Evolutionary conservation across 2,329 filamentous ascomycete species (phyloP).

Genomic region (Exophiala sp.): DNA sequence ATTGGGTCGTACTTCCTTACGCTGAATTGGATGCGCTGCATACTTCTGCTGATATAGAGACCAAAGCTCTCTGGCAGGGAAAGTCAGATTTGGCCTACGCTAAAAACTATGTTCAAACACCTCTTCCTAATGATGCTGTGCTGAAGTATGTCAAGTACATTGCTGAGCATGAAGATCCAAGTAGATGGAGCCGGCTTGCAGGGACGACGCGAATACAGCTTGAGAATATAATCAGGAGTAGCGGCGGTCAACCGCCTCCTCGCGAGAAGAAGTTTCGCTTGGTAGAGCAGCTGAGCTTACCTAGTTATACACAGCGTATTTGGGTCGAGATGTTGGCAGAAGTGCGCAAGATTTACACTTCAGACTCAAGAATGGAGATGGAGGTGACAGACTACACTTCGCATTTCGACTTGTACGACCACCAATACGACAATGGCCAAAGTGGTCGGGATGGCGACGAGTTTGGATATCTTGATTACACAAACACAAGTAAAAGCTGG

Average conservation of each 20-base stretch:
- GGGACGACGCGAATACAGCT: slow-evolving; percentile 13
- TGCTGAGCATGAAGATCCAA: slow-evolving; percentile 16
- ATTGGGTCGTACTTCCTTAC: slow-evolving; percentile 19
- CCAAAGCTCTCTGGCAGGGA: slow-evolving; percentile 2
- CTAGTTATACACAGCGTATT: slow-evolving; percentile 19
- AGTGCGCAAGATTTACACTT: slow-evolving; percentile 58
- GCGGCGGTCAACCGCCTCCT: slow-evolving; percentile 10
- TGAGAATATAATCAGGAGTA: slow-evolving; percentile 12
- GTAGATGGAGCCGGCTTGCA: slow-evolving; percentile 7
- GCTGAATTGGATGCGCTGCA: slow-evolving; percentile 9
- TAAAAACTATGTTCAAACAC: neutral
- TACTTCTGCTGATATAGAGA: slow-evolving; percentile 12
- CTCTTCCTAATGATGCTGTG: slow-evolving; percentile 9
- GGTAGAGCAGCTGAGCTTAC: slow-evolving; percentile 59
- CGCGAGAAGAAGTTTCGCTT: slow-evolving; percentile 54
- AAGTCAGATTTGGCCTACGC: neutral
- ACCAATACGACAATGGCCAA: slow-evolving; percentile 37
- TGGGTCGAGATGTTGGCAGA: slow-evolving; percentile 71
- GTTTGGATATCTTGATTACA: slow-evolving; percentile 51
- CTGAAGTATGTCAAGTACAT: slow-evolving; percentile 25
- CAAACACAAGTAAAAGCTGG: slow-evolving; percentile 50
- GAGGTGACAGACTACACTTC: slow-evolving; percentile 82
- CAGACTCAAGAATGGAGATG: slow-evolving; percentile 53
- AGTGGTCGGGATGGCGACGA: slow-evolving; percentile 50
- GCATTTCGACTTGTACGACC: slow-evolving; percentile 62